Base-by-base conservation (phyloP, 2,329 filamentous ascomycete species). In the Penicillium sp. region DNA sequence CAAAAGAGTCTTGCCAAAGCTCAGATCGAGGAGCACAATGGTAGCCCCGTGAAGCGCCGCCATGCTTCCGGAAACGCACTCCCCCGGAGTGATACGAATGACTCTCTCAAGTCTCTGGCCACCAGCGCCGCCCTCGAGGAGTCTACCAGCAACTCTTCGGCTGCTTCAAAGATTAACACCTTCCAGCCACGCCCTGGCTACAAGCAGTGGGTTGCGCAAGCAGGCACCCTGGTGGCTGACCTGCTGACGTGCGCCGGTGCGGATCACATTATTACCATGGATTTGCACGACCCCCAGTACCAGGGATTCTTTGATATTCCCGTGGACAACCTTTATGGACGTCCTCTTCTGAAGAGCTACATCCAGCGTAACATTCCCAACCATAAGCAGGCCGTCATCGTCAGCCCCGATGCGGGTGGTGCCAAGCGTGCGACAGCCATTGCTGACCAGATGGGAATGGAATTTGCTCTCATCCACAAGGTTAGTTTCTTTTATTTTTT, bases 221-320 rank as follows among this genome's bases (percentile, higher is more conserved):
- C 95, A 43, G 95, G 95, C 59, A 98, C 93, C 29, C 84, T 99
- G 56, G 90, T 99, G 49, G 95, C 95, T 50, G 93, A 98, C 73
- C 85, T 99, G 45, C 82, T 99, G 64, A 97, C 92, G 42, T 97
- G 93, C 77, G 93, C 95, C 62, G 95, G 95, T 63, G 92, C 95
- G 46, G 93, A 99, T 75, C 95, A 98, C 76, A 88, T 95, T 72
- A 97, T 98, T 73, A 97, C 93, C 31, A 96, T 99, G 90, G 95
- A 99, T 72, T 84, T 99, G 52, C 92, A 95, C 73, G 93, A 97
- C 75, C 90, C 92, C 43, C 92, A 99, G 77, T 98, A 98, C 72
- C 95, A 99, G 77, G 95, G 95, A 53, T 99, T 97, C 82, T 98
- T 99, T 72, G 93, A 99, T 72, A 96, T 98, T 57, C 95, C 95